phyloP scores from a whole-genome alignment of 441 rosid species.

The Eugenia klotzschiana region DNA sequence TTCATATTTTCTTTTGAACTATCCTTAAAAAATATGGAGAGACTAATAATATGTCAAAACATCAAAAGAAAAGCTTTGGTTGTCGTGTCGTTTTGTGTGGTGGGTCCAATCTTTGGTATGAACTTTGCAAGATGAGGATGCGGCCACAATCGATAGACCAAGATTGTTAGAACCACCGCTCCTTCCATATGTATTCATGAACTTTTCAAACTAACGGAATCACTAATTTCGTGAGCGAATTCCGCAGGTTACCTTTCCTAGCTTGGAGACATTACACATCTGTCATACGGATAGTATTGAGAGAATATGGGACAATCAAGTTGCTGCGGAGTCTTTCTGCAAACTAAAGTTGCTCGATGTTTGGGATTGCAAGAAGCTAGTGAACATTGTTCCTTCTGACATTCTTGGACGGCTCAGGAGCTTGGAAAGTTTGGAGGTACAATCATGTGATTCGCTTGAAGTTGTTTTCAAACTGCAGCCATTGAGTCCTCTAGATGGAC shows the following conservation, averaged over 20 bases:
- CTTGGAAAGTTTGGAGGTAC: accelerated
- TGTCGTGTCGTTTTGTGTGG: not conserved
- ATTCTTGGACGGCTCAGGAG: not conserved
- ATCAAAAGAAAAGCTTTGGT: not conserved
- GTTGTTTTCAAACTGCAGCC: not conserved
- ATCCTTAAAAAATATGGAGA: too few relatives aligned
- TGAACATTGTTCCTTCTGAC: not conserved
- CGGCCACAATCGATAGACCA: not conserved
- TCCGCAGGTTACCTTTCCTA: too few relatives aligned
- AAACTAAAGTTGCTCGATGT: accelerated
- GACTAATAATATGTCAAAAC: too few relatives aligned
- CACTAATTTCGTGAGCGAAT: accelerated
- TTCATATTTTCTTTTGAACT: too few relatives aligned
- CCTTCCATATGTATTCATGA: not conserved
- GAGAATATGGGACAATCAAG: too few relatives aligned
- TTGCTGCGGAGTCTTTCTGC: not conserved
- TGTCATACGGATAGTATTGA: too few relatives aligned
- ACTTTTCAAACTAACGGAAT: not conserved
- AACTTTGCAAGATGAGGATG: not conserved
- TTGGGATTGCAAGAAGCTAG: accelerated
- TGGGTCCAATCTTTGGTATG: not conserved
- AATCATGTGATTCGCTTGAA: accelerated
- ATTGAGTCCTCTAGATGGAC: not conserved
- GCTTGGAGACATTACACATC: too few relatives aligned
- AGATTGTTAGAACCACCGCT: not conserved